Base-by-base conservation (phyloP, 2,329 filamentous ascomycete genomes). In the Diaporthe citriasiana region DNA sequence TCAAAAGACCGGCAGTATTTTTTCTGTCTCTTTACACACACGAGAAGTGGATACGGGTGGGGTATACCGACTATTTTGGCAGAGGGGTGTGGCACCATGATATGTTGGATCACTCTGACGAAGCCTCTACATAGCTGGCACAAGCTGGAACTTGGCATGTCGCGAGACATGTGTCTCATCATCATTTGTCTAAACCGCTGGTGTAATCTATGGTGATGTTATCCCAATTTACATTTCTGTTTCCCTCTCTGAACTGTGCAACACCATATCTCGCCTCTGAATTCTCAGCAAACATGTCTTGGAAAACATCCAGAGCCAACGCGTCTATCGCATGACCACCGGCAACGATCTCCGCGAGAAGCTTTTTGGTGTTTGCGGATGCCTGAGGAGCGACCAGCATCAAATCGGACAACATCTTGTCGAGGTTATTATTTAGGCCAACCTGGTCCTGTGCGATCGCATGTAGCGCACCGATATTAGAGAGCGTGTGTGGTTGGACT, bases 361-460 rank as follows among this genome's bases (percentile, higher is more conserved):
- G 30, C 63, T 17, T 40, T 30, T 66, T 66, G 30, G 35, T 66
- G 6, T n/a, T 51, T 12, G 63, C 45, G 33, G 63, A 66, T 51
- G 63, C 45, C 30, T 51, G 63, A 38, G 63, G 63, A 38, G 63
- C 63, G 33, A 66, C 63, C 22, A 38, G 63, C 22, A 19, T 51
- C 63, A 66, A 51, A 50, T 66, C 63, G 6, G 63, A 25, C 45
- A 66, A 19, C 19, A 38, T 38, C 45, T 4, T 50, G 22, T 66
- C 63, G 30, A 66, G 45, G 15, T 12, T 47, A 19, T 38, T 40
- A 13, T 66, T 30, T 17, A 66, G 27, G 15, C 50, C 15, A 82
- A 78, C 2, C 12, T 66, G 63, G 45, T 66, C 27, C 45, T 66
- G n/a, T 12, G 63, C 30, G 22, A 66, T 22, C 17, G 13, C 45